Percentiles rank a stretch among this genome's conserved stretches.
Conservation (phyloP, 331 rosid species). For the Acacia concinna region DNA sequence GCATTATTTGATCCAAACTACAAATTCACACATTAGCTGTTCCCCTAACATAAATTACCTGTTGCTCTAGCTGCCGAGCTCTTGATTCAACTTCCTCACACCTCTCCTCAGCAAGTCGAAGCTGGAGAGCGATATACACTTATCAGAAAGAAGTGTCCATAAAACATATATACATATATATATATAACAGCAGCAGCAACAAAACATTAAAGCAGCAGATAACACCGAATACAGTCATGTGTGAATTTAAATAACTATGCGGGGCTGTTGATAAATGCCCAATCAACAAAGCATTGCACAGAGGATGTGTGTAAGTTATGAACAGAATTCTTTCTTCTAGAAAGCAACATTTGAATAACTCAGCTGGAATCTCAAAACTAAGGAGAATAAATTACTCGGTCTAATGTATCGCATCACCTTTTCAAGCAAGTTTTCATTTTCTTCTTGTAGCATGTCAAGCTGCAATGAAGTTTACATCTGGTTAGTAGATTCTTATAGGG, state of each 20-base stretch:
- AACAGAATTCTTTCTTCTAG: background rate
- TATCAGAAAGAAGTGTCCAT: constrained; percentile 35
- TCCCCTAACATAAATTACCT: constrained; percentile 51
- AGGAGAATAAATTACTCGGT: constrained; percentile 32
- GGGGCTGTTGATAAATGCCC: background rate
- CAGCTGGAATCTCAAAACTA: constrained; percentile 25
- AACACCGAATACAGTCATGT: constrained; percentile 16
- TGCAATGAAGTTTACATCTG: constrained; percentile 51
- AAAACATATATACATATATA: constrained; percentile 1
- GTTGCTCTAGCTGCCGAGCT: constrained; percentile 87
- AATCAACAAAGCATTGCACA: background rate
- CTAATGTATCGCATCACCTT: constrained; percentile 56
- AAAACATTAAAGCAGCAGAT: constrained; percentile 3
- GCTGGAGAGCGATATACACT: constrained; percentile 63
- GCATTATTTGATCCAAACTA: constrained; percentile 3
- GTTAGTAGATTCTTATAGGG: constrained; percentile 30
- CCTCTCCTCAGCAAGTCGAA: constrained; percentile 91
- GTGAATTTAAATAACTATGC: background rate
- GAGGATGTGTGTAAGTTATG: background rate
- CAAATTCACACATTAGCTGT: background rate
- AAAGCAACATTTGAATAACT: background rate
- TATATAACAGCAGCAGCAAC: constrained; percentile 14
- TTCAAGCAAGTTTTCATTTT: constrained; percentile 66
- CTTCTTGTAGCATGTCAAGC: constrained; percentile 91
- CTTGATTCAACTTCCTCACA: constrained; percentile 85